Percentiles rank a stretch among this genome's conserved stretches.
phyloP scores from a whole-genome alignment of 148 eudicot genomes.

The Bassia scoparia region DNA sequence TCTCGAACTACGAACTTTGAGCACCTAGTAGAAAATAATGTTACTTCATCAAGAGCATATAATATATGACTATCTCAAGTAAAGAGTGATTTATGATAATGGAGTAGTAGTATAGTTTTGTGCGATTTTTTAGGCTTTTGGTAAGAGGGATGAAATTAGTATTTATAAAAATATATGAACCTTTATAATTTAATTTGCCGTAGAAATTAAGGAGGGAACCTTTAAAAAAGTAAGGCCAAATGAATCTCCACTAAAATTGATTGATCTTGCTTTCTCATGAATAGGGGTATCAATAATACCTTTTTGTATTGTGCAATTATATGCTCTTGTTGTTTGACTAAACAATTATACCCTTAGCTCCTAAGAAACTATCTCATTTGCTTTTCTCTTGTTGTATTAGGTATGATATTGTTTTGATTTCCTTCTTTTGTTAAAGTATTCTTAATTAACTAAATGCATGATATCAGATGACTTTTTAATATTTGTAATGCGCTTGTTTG shows the following conservation, averaged over 20 bases:
- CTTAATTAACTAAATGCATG: too few species aligned
- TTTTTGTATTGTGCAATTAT: conserved; percentile 17
- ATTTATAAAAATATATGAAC: not conserved
- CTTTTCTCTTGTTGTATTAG: not conserved
- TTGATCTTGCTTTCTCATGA: conserved; percentile 21
- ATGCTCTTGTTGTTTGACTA: conserved; percentile 10
- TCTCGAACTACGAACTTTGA: too few species aligned
- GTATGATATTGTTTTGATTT: conserved; percentile 7
- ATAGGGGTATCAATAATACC: conserved; percentile 17
- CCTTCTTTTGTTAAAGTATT: too few species aligned
- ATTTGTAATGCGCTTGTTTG: too few species aligned
- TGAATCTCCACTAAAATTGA: conserved; percentile 27
- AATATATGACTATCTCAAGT: not conserved
- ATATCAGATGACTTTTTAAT: too few species aligned
- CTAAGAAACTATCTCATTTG: conserved; percentile 18
- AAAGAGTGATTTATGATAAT: not conserved
- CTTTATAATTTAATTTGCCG: not conserved
- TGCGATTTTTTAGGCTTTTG: not conserved
- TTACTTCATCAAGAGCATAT: too few species aligned
- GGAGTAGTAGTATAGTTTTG: not conserved
- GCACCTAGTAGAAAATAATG: too few species aligned
- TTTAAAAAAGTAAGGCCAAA: not conserved
- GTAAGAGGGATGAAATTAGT: too few species aligned
- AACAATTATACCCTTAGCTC: conserved; percentile 26
- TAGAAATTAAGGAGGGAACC: not conserved